phyloP scores from a whole-genome alignment of 495 filamentous ascomycete species.

The Saxispiralis lemnorum region DNA sequence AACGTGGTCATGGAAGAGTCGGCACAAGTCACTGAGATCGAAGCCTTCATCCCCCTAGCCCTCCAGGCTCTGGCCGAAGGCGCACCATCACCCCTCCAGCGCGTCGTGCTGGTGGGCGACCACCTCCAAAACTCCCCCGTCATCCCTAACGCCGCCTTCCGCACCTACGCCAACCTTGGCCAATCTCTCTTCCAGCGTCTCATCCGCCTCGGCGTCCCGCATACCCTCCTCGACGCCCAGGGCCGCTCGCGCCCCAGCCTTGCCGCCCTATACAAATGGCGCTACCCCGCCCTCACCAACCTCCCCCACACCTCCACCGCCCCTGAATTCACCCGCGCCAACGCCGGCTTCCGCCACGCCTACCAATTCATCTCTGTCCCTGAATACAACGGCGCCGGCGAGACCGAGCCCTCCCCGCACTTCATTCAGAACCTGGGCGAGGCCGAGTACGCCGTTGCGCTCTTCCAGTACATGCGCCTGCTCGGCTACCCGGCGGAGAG shows the following conservation, averaged over 20 bases:
- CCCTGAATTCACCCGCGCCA: slow-evolving; percentile 61
- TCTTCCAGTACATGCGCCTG: slow-evolving; percentile 95
- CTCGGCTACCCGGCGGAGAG: slow-evolving; percentile 85
- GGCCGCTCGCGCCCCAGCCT: slow-evolving; percentile 75
- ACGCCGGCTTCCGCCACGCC: slow-evolving; percentile 81
- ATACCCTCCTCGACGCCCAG: slow-evolving; percentile 80
- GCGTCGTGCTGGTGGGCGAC: slow-evolving; percentile 85
- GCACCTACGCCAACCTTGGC: slow-evolving; percentile 87
- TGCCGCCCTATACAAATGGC: slow-evolving; percentile 82
- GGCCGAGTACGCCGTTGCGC: slow-evolving; percentile 87
- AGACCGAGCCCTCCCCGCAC: slow-evolving; percentile 81
- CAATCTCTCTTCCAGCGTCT: slow-evolving; percentile 87
- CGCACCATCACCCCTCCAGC: slow-evolving; percentile 52
- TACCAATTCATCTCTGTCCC: slow-evolving; percentile 95
- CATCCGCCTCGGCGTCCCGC: slow-evolving; percentile 74
- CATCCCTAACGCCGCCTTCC: slow-evolving; percentile 88
- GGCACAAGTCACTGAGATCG: slow-evolving; percentile 92
- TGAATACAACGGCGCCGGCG: slow-evolving; percentile 81
- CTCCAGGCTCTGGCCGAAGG: slow-evolving; percentile 50
- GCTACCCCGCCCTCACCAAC: slow-evolving; percentile 66
- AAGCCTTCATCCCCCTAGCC: slow-evolving; percentile 85
- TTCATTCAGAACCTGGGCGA: slow-evolving; percentile 96
- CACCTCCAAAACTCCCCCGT: slow-evolving; percentile 94
- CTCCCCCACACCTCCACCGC: slow-evolving; percentile 51
- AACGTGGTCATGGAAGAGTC: slow-evolving; percentile 99